Percentiles rank a stretch among this genome's conserved stretches.
These are phyloP conservation scores for Teunomyces pallodes DNA, from an alignment of 805 yeast species.

Conservation along the genomic window DNA sequence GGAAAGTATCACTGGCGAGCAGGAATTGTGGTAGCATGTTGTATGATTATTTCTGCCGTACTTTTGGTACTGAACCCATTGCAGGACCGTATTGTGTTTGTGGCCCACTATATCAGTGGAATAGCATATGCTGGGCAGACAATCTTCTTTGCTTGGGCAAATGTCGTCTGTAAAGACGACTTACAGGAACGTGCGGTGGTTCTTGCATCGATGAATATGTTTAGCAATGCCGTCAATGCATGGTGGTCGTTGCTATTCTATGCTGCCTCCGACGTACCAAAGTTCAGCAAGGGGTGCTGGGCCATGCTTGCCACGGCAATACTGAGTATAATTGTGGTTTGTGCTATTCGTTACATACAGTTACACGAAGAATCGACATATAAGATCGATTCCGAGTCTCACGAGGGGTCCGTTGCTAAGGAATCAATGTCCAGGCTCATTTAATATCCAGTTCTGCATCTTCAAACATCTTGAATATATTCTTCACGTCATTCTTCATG, in stretches of 20 bases:
- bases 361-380: slow-evolving; percentile 26
- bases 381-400: no score
- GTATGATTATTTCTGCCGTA: slow-evolving; percentile 47
- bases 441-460: slow-evolving; percentile 42
- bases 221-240: slow-evolving; percentile 59
- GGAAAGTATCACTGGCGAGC: slow-evolving; percentile 51
- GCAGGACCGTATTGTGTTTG: slow-evolving; percentile 38
- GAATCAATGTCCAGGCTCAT: not conserved
- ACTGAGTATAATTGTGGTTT: slow-evolving; percentile 39
- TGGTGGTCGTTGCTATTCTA: slow-evolving; percentile 62
- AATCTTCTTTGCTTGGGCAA: slow-evolving; percentile 62
- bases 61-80: slow-evolving; percentile 44
- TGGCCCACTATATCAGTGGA: slow-evolving; percentile 57
- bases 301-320: slow-evolving; percentile 56
- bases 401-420: no score
- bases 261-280: slow-evolving; percentile 51
- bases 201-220: slow-evolving; percentile 65
- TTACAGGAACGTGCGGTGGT: slow-evolving; percentile 63
- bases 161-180: slow-evolving; percentile 56
- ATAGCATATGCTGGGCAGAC: slow-evolving; percentile 59
- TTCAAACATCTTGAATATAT: slow-evolving; percentile 54
- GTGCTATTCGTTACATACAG: slow-evolving; percentile 43
- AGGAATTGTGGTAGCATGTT: slow-evolving; percentile 42
- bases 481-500: slow-evolving; percentile 67
- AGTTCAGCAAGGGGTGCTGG: slow-evolving; percentile 50